A percentile compares a stretch with the other conserved stretches of the same genome.
Evolutionary conservation across 306 rosid species (phyloP).

Genomic region (Fragaria ananassa): DNA sequence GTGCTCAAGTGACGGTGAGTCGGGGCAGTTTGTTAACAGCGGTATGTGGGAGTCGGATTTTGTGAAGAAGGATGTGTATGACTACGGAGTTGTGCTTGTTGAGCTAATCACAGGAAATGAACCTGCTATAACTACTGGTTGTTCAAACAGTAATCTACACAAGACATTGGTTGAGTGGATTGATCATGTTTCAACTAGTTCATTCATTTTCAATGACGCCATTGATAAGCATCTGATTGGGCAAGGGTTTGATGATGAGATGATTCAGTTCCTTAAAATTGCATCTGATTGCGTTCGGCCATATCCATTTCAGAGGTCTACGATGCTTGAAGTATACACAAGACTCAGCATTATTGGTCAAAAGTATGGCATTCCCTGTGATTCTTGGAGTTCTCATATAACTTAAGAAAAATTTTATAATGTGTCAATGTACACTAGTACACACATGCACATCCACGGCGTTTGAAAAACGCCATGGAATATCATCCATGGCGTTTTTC

Average conservation of each 20-base stretch:
- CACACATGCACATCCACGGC: too few relatives aligned
- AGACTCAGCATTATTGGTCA: constrained; percentile 4
- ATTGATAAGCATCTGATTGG: constrained; percentile 12
- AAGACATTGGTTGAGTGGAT: constrained; percentile 6
- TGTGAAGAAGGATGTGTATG: constrained; percentile 22
- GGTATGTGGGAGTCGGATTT: constrained; percentile 14
- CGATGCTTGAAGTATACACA: constrained; percentile 23
- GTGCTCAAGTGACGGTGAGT: constrained; percentile 14
- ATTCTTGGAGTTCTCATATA: not conserved
- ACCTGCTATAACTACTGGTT: not conserved
- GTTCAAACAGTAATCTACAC: not conserved
- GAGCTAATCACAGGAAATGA: constrained; percentile 15
- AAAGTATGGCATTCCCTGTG: constrained; percentile 10
- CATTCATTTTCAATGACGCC: not conserved
- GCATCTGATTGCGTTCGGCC: constrained; percentile 8
- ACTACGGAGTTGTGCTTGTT: constrained; percentile 12
- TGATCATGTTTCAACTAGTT: not conserved
- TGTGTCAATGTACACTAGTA: too few relatives aligned
- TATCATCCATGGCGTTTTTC: too few relatives aligned
- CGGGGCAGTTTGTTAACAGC: not conserved
- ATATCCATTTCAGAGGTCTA: constrained; percentile 15
- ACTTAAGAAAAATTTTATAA: too few relatives aligned
- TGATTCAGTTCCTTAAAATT: constrained; percentile 7
- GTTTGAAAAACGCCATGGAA: too few relatives aligned
- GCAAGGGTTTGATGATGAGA: constrained; percentile 13